Conservation (phyloP, 2,329 filamentous ascomycete genomes). For the Lojkania enalia region DNA sequence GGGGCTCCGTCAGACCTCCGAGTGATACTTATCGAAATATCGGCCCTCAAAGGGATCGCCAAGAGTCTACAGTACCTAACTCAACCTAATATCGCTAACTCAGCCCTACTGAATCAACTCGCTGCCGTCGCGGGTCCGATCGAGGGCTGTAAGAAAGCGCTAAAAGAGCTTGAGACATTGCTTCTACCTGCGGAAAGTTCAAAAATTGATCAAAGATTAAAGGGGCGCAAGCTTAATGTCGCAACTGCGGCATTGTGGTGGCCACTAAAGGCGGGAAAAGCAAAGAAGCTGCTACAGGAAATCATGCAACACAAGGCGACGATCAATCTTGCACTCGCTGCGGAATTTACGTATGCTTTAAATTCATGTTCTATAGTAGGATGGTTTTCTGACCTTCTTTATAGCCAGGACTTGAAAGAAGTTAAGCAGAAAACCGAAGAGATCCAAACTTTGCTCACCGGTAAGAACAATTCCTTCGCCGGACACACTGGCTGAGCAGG, state of each 20-base stretch:
- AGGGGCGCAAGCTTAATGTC: not conserved
- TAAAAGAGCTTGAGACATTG: not conserved
- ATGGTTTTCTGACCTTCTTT: not conserved
- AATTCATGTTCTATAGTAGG: too few relatives aligned
- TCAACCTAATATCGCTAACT: not conserved
- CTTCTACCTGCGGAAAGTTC: not conserved
- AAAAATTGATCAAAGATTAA: not conserved
- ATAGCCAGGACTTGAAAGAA: constrained; percentile 4
- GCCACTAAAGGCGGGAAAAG: constrained; percentile 4
- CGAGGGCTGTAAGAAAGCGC: constrained; percentile 1
- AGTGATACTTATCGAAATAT: constrained; percentile 1
- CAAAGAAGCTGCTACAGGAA: constrained; percentile 1
- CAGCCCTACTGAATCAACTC: not conserved
- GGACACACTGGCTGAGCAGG: not conserved
- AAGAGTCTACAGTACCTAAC: constrained; percentile 4
- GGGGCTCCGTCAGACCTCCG: constrained; percentile 4
- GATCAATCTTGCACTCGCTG: constrained; percentile 4
- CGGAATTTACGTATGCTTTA: too few relatives aligned
- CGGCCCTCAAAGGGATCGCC: constrained; percentile 3
- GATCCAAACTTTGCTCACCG: constrained; percentile 1
- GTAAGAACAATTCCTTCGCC: not conserved
- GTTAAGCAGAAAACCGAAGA: constrained; percentile 3
- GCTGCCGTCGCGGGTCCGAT: not conserved
- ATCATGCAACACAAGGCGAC: constrained; percentile 1
- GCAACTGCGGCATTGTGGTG: not conserved